These are phyloP conservation scores for Chaetomium fimeti DNA, from an alignment of 495 filamentous ascomycete species.

Conservation along the genomic window DNA sequence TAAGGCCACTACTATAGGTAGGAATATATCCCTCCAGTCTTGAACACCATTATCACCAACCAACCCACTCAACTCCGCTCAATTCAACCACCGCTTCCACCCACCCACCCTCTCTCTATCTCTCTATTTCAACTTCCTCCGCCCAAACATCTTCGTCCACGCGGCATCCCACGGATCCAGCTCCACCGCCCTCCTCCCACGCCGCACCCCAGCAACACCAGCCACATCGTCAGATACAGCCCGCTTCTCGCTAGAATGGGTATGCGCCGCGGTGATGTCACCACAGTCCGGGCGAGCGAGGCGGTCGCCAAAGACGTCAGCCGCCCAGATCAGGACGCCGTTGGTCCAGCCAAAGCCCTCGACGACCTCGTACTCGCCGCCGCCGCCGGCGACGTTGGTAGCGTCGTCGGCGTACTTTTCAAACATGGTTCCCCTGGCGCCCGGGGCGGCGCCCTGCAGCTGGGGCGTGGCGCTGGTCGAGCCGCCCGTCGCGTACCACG, in stretches of 20 bases:
- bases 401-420: conserved; percentile 52
- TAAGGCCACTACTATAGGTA: conserved; percentile 7
- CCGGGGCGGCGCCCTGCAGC: conserved; percentile 39
- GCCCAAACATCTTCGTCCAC: conserved; percentile 43
- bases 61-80: neutral
- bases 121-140: conserved; percentile 7
- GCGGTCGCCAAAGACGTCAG: conserved; percentile 45
- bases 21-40: neutral
- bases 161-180: conserved; percentile 39
- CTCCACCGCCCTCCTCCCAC: conserved; percentile 42
- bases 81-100: neutral
- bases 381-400: conserved; percentile 49
- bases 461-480: conserved; percentile 45
- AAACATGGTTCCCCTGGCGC: conserved; percentile 47
- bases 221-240: conserved; percentile 13
- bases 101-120: conserved; percentile 9
- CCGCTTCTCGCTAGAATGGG: conserved; percentile 20
- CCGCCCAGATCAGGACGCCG: conserved; percentile 52
- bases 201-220: neutral
- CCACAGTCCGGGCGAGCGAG: conserved; percentile 47
- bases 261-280: conserved; percentile 40
- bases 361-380: conserved; percentile 53
- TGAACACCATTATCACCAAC: neutral
- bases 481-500: conserved; percentile 52
- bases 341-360: conserved; percentile 56